Evolutionary conservation across 306 rosid species (phyloP).

Genomic region (Pyrus betulifolia): DNA sequence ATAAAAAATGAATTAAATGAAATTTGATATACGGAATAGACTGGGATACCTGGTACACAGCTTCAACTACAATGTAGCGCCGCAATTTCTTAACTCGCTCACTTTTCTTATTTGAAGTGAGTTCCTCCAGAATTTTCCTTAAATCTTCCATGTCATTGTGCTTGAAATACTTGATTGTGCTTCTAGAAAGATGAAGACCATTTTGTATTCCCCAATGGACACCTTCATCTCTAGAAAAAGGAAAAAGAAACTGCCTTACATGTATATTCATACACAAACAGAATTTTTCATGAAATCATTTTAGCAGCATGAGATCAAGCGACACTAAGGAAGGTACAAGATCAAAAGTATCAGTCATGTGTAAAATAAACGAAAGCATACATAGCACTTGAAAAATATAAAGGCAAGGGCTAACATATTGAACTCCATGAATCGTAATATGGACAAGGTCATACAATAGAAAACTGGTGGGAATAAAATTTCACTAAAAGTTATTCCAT

Average conservation of each 20-base stretch:
- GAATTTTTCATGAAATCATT: background rate
- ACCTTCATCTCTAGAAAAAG: slow-evolving; percentile 76
- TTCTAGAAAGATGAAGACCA: slow-evolving; percentile 91
- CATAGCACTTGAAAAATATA: background rate
- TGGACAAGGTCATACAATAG: background rate
- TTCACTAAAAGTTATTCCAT: background rate
- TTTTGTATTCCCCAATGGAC: slow-evolving; percentile 99
- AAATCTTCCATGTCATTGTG: slow-evolving; percentile 88
- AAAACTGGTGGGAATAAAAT: background rate
- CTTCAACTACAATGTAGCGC: slow-evolving; percentile 97
- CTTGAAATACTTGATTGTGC: slow-evolving; percentile 81
- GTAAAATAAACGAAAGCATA: background rate
- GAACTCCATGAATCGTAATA: background rate
- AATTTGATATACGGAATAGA: slow-evolving; percentile 4
- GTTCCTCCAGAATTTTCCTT: slow-evolving; percentile 63
- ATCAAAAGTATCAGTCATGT: background rate
- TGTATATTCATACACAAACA: slow-evolving; percentile 2
- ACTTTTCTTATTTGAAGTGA: slow-evolving; percentile 40
- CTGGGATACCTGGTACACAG: slow-evolving; percentile 76
- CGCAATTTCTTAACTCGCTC: slow-evolving; percentile 67
- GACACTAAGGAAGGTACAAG: background rate
- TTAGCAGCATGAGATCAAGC: background rate
- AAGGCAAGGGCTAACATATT: background rate
- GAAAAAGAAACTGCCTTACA: background rate
- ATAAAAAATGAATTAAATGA: slow-evolving; percentile 1